Evolutionary conservation across 495 filamentous ascomycete species (phyloP), one percentile per base, ranked within the genome.

Genomic region (Hyaloscypha bicolor): DNA sequence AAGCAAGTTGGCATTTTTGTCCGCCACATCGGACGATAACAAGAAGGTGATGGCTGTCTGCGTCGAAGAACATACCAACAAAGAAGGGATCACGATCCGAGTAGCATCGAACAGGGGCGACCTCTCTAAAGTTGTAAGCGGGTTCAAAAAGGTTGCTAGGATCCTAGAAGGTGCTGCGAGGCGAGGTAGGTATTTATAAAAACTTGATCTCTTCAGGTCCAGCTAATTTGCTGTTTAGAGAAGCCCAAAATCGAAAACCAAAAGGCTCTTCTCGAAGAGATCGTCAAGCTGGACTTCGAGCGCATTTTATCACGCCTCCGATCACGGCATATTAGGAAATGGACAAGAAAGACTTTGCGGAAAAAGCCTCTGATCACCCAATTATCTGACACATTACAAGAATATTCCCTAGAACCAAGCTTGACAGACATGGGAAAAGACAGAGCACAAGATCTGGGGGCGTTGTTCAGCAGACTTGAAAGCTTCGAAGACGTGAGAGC

Each of bases 11-110:
- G 70, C 73, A 37, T 75, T 76, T 51, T 59, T 76, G 25, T 66
- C 75, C 9, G 68, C 71, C 55, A 67, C 67, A 8, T 55, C 60
- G 29, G 71, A 76, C 42, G 52, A 75, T 56, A 42, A 35, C 45
- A 57, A 62, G 4, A 69, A 72, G 37, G 65, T 76, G 12, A 72
- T 74, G 67, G 75, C 75, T 55, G 70, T 77, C 9, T 79, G 73
- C 64, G 48, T 79, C 57, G 70, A 76, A 56, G 76, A 78, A 64
- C 67, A 71, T 62, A 25, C 22, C 37, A 67, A 73, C 33, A 63
- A 68, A 29, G 39, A 68, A 56, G 63, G 63, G 52, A 55, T 70
- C 32, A 75, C 71, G 12, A 71, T 76, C 25, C 52, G 70, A 21
- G 37, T 76, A 37, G 71, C 74, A 19, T 63, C 70, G 62, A 76